These are phyloP conservation scores for Colletotrichum theobromicola DNA, from an alignment of 2,329 filamentous ascomycete species.

Conservation along the genomic window DNA sequence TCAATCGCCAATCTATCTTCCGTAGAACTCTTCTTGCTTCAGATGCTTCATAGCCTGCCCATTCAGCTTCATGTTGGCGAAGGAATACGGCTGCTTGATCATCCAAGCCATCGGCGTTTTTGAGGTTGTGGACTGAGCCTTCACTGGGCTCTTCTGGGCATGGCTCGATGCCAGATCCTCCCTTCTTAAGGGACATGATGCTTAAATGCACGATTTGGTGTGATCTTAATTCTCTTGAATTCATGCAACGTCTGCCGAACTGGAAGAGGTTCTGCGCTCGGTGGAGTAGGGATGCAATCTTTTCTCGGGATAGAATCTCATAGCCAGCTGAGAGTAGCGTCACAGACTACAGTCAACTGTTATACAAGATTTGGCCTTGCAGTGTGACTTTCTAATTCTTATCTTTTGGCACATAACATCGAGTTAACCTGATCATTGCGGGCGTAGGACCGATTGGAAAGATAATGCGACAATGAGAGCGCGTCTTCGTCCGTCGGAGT, in stretches of 20 bases:
- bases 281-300: neutral
- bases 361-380: neutral
- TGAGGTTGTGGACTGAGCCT: neutral
- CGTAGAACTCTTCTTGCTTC: neutral
- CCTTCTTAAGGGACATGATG: neutral
- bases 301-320: neutral
- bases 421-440: neutral
- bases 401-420: neutral
- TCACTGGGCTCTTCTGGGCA: neutral
- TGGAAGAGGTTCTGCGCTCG: neutral
- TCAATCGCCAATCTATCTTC: slow-evolving; percentile 13
- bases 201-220: neutral
- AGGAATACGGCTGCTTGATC: neutral
- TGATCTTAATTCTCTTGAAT: neutral
- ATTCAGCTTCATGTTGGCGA: neutral
- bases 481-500: neutral
- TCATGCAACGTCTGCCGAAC: neutral
- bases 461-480: neutral
- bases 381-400: neutral
- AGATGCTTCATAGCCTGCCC: neutral
- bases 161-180: neutral
- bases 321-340: neutral
- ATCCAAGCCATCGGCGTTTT: neutral
- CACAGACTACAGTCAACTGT: neutral
- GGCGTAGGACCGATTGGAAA: neutral